A percentile compares a stretch with the other conserved stretches of the same genome.
phyloP scores from a whole-genome alignment of 2,329 filamentous ascomycete genomes.

The Colletotrichum lentis region DNA sequence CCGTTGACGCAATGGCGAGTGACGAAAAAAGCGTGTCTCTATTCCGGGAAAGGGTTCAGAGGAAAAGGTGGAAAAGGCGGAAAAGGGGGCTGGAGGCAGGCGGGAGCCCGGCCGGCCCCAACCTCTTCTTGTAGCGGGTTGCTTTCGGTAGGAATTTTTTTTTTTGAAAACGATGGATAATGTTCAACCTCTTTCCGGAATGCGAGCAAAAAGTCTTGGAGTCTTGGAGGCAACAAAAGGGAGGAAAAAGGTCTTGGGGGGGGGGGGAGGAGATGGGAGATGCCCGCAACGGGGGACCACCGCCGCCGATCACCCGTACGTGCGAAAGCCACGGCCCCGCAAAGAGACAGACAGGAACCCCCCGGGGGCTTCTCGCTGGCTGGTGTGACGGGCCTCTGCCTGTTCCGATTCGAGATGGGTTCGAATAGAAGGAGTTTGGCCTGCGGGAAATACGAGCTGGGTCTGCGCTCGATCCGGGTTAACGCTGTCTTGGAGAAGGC shows the following conservation, averaged over 20 bases:
- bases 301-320: conserved; percentile 18
- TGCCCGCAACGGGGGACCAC: conserved; percentile 12
- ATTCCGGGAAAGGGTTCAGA: background rate
- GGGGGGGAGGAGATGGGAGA: too few relatives aligned
- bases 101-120: too few relatives aligned
- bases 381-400: background rate
- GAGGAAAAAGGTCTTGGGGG: background rate
- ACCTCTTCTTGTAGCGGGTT: conserved; percentile 12
- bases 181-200: conserved; percentile 4
- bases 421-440: background rate
- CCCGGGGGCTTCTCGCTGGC: too few relatives aligned
- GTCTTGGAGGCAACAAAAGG: background rate
- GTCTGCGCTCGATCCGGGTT: background rate
- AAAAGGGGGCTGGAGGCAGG: too few relatives aligned
- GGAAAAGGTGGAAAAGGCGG: too few relatives aligned
- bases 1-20: conserved; percentile 19
- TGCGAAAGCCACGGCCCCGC: background rate
- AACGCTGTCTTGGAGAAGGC: background rate
- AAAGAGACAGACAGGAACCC: background rate
- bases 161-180: background rate
- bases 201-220: too few relatives aligned
- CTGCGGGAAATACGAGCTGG: background rate
- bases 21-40: background rate
- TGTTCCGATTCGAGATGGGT: background rate
- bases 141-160: background rate